Evolutionary conservation across 768 basidiomycete genomes (phyloP).

Genomic region (Rhizopogon salebrosus): DNA sequence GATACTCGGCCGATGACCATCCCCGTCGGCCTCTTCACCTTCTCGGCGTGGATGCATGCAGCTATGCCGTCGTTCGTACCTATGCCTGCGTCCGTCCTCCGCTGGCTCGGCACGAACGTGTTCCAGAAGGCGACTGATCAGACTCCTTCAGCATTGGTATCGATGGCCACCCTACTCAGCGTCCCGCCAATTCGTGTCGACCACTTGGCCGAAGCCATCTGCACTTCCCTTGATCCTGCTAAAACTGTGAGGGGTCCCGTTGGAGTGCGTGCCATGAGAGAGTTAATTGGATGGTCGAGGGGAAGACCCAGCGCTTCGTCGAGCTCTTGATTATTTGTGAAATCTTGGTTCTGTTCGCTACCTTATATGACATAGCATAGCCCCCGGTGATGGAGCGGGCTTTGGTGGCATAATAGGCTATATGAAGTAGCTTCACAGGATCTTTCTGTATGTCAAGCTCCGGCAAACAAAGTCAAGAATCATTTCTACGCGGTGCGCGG

Average conservation of each 20-base stretch:
- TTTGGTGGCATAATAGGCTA: not conserved
- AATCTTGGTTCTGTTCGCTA: not conserved
- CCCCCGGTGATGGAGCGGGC: too few species aligned
- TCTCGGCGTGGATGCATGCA: slow-evolving; percentile 72
- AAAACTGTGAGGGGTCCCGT: slow-evolving; percentile 57
- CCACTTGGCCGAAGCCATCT: slow-evolving; percentile 84
- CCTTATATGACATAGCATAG: too few species aligned
- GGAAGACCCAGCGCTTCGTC: slow-evolving; percentile 19
- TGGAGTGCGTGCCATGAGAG: slow-evolving; percentile 68
- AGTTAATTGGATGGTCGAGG: slow-evolving; percentile 64
- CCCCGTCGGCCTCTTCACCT: slow-evolving; percentile 76
- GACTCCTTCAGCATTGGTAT: slow-evolving; percentile 46
- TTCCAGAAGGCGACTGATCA: slow-evolving; percentile 12
- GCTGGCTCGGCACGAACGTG: slow-evolving; percentile 36
- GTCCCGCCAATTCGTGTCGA: slow-evolving; percentile 94
- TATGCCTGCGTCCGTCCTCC: slow-evolving; percentile 61
- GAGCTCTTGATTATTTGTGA: not conserved
- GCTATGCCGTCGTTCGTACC: slow-evolving; percentile 51
- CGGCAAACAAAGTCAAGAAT: too few species aligned
- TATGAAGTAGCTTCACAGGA: too few species aligned
- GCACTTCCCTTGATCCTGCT: slow-evolving; percentile 50
- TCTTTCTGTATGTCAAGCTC: too few species aligned
- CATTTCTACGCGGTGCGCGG: too few species aligned
- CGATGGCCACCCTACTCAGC: slow-evolving; percentile 71
- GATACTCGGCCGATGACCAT: slow-evolving; percentile 86